These are phyloP conservation scores for Cryptosporidium ubiquitum DNA, from an alignment of 169 alveolate genomes.

Conservation along the genomic window DNA sequence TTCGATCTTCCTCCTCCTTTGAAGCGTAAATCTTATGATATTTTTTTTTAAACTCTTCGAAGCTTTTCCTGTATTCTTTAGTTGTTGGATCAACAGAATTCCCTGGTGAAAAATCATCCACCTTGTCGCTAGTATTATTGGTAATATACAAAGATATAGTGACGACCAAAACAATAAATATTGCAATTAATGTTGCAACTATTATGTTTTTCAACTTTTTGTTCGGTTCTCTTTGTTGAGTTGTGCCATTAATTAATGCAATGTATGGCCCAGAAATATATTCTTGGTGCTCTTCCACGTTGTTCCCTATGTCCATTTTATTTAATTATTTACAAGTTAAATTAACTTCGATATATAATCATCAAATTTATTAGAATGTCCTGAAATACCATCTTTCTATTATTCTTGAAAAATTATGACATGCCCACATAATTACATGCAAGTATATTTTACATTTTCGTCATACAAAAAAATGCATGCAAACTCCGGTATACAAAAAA, in stretches of 20 bases:
- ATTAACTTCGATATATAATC: neutral
- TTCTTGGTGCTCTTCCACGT: slow-evolving; percentile 64
- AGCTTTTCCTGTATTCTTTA: slow-evolving; percentile 1
- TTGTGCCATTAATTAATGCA: slow-evolving; percentile 58
- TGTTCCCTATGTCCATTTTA: slow-evolving; percentile 28
- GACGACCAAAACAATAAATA: slow-evolving; percentile 14
- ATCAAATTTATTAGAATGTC: neutral
- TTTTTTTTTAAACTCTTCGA: slow-evolving; percentile 55
- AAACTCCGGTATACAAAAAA: slow-evolving; percentile 7
- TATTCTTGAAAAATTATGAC: neutral
- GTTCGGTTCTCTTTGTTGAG: slow-evolving; percentile 56
- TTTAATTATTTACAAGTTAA: neutral
- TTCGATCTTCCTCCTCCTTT: slow-evolving; percentile 50
- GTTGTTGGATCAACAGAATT: slow-evolving; percentile 5
- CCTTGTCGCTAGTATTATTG: slow-evolving; percentile 16
- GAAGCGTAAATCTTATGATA: slow-evolving; percentile 69
- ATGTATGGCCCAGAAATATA: slow-evolving; percentile 62
- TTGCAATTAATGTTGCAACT: slow-evolving; percentile 28
- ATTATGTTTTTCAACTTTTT: slow-evolving; percentile 31
- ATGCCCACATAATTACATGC: slow-evolving; percentile 24
- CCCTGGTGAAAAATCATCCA: slow-evolving; percentile 34
- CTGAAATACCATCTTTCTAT: neutral
- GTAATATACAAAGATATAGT: slow-evolving; percentile 3
- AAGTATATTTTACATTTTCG: neutral
- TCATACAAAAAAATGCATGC: slow-evolving; percentile 19